Percentiles rank a stretch among this genome's conserved stretches.
phyloP scores from a whole-genome alignment of 2,329 filamentous ascomycete species.

The Bertia moriformis region DNA sequence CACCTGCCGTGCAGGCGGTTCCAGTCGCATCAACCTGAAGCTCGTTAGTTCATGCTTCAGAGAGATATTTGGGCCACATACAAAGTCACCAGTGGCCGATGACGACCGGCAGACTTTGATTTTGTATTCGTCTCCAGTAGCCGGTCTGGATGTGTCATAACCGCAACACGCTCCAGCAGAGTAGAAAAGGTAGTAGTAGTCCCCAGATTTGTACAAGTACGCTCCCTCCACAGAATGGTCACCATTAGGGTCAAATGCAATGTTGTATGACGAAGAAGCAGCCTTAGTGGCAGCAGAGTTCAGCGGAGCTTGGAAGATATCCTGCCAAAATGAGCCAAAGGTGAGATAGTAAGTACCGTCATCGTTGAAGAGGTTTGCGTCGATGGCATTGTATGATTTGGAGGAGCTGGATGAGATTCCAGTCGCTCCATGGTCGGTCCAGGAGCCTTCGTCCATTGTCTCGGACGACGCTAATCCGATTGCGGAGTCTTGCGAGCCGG shows the following conservation, averaged over 20 bases:
- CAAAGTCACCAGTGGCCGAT: slow-evolving; percentile 35
- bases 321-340: slow-evolving; percentile 57
- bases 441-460: slow-evolving; percentile 34
- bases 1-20: slow-evolving; percentile 32
- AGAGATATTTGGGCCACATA: slow-evolving; percentile 8
- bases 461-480: slow-evolving; percentile 36
- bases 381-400: slow-evolving; percentile 45
- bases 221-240: slow-evolving; percentile 38
- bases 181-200: slow-evolving; percentile 52
- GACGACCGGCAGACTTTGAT: slow-evolving; percentile 49
- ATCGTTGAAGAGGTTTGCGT: slow-evolving; percentile 32
- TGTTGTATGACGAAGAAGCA: slow-evolving; percentile 20
- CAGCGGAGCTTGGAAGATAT: slow-evolving; percentile 46
- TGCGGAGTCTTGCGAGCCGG: slow-evolving; percentile 43
- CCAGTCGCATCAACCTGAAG: slow-evolving; percentile 31
- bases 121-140: slow-evolving; percentile 46
- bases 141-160: slow-evolving; percentile 34
- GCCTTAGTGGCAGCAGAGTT: slow-evolving; percentile 14
- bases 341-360: slow-evolving; percentile 30
- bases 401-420: slow-evolving; percentile 28
- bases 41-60: not conserved
- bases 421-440: slow-evolving; percentile 41
- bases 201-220: slow-evolving; percentile 36
- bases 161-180: slow-evolving; percentile 45
- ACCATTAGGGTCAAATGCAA: slow-evolving; percentile 35